Conservation (phyloP, 1,284 basidiomycete genomes). For the Ganoderma meredithae region DNA sequence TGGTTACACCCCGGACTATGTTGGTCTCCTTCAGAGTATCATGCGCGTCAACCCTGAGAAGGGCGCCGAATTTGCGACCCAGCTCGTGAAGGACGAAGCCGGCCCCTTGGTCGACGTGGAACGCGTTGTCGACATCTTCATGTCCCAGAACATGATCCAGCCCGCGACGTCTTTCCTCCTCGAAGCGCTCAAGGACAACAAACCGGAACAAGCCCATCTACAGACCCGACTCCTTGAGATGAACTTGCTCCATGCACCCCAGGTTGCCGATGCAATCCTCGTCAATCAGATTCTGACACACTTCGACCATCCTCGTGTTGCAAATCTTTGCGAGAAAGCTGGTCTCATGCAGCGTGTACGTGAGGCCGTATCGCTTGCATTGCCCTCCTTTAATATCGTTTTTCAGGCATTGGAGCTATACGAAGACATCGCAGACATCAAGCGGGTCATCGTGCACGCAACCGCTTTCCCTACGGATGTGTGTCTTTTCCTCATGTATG, state of each 20-base stretch:
- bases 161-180: constrained; percentile 98
- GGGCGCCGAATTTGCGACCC: constrained; percentile 97
- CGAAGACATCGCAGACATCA: constrained; percentile 97
- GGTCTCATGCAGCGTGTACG: constrained; percentile 91
- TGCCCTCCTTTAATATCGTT: constrained; percentile 26
- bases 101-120: constrained; percentile 96
- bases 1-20: constrained; percentile 94
- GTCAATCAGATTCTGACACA: constrained; percentile 99
- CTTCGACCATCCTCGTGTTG: constrained; percentile 96
- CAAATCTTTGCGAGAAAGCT: constrained; percentile 98
- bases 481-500: constrained; percentile 23
- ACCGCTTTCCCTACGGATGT: constrained; percentile 88
- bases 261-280: constrained; percentile 98
- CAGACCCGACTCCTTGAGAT: constrained; percentile 98
- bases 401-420: constrained; percentile 96
- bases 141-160: constrained; percentile 99
- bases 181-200: constrained; percentile 99
- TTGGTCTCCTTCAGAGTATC: constrained; percentile 94
- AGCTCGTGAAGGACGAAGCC: constrained; percentile 92
- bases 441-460: constrained; percentile 96
- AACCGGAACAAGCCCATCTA: constrained; percentile 95
- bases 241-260: constrained; percentile 97
- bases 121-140: constrained; percentile 97
- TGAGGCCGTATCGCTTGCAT: constrained; percentile 18
- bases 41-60: constrained; percentile 98